Evolutionary conservation across 768 basidiomycete genomes (phyloP).

Genomic region (Xanthoconium purpureum): DNA sequence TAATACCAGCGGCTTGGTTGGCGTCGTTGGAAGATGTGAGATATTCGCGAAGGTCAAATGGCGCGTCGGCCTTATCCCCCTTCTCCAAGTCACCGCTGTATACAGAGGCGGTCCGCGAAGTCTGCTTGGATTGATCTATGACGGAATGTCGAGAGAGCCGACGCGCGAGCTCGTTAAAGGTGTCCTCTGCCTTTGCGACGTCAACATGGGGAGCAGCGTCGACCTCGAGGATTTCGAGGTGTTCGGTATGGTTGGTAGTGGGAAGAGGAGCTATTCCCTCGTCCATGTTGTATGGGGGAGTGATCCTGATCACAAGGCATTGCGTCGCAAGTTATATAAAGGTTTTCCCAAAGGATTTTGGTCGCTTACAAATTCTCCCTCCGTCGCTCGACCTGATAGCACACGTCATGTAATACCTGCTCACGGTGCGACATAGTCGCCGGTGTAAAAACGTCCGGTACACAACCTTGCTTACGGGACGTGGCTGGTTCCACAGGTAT

Average conservation of each 20-base stretch:
- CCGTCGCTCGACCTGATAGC: neutral
- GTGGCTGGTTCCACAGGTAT: neutral
- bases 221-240: slow-evolving; percentile 20
- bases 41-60: slow-evolving; percentile 68
- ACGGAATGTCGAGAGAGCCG: slow-evolving; percentile 21
- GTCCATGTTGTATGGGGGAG: slow-evolving; percentile 4
- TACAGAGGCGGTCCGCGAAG: slow-evolving; percentile 24
- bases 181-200: slow-evolving; percentile 47
- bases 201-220: slow-evolving; percentile 40
- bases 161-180: slow-evolving; percentile 56
- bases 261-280: neutral
- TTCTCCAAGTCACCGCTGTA: slow-evolving; percentile 38
- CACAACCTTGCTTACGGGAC: neutral
- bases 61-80: slow-evolving; percentile 33
- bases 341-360: neutral
- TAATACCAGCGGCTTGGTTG: slow-evolving; percentile 60
- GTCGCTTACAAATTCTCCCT: slow-evolving; percentile 17
- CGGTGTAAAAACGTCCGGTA: neutral
- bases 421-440: neutral
- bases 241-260: slow-evolving; percentile 3
- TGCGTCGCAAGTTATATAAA: slow-evolving; percentile 14
- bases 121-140: slow-evolving; percentile 13
- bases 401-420: neutral
- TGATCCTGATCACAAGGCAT: neutral
- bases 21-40: slow-evolving; percentile 65